These are phyloP conservation scores for Xylaria sp. DNA, from an alignment of 2,329 filamentous ascomycete species.

Conservation along the genomic window DNA sequence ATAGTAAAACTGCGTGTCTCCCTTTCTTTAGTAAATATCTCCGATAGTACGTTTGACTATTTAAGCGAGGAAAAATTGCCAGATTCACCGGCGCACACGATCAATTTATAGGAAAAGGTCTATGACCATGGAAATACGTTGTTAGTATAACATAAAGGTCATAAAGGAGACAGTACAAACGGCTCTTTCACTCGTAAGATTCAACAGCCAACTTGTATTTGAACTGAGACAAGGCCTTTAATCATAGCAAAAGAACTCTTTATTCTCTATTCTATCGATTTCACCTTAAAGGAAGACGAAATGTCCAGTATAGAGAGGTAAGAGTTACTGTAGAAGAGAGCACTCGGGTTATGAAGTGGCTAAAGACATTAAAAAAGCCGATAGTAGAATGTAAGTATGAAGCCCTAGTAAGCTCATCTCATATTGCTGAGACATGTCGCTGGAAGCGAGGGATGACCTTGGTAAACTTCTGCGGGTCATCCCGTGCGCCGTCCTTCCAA, in stretches of 20 bases:
- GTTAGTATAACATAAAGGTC: neutral
- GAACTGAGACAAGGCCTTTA: neutral
- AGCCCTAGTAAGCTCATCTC: neutral
- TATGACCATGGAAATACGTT: neutral
- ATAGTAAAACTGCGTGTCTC: neutral
- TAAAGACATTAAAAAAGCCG: too few relatives aligned
- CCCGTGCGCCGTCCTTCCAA: slow-evolving; percentile 59
- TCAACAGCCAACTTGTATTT: neutral
- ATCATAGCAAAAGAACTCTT: neutral
- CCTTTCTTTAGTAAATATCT: neutral
- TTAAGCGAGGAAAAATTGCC: neutral
- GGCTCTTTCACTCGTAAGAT: neutral
- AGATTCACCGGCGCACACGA: too few relatives aligned
- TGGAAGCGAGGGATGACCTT: slow-evolving; percentile 46
- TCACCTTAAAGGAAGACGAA: neutral
- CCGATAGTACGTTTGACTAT: too few relatives aligned
- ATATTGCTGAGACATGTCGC: slow-evolving; percentile 44
- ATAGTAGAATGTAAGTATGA: too few relatives aligned
- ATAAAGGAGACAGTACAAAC: neutral
- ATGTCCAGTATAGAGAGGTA: neutral
- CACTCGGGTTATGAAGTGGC: too few relatives aligned
- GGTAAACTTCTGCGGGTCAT: slow-evolving; percentile 58
- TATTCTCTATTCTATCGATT: too few relatives aligned
- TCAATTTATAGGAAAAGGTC: neutral
- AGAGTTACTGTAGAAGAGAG: neutral